Base-by-base conservation (phyloP, 805 yeast genomes). In the Yarrowia sp. region DNA sequence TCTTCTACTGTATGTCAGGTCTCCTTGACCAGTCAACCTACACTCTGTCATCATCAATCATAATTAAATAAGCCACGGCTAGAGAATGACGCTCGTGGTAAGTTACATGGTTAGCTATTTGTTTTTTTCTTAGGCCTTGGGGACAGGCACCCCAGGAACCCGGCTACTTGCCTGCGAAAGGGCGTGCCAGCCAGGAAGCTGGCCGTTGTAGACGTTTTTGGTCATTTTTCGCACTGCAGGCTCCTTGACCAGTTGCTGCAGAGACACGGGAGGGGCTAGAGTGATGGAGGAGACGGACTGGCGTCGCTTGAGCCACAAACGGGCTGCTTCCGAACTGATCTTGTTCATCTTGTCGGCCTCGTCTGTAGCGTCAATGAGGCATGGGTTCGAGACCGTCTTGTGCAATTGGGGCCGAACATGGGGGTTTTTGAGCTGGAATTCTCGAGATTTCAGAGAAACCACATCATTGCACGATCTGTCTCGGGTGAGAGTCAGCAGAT, bases 171-270 rank as follows among this genome's bases (percentile, higher is more conserved):
- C 63, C 15, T 36, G 43, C 5, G 43, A 35, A 14, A 56, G 22
- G n/a, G 63, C 63, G n/a, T 56, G 63, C 63, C 63, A 56, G 35
- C 16, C n/a, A 2, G 63, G 63, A 7, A 56, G 43, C 26, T 56
- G 48, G 19, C 63, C 63, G 15, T 56, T 56, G 63, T 56, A 56
- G 32, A 56, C 63, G n/a, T 41, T 56, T 15, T n/a, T 9, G 46
- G 63, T 56, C 63, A 56, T 56, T 42, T 56, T 42, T 5, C 63
- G 36, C 4, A 56, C 63, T 2, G 48, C 48, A 10, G 63, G 63
- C 48, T 56, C 63, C n/a, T 42, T 41, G 48, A 56, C 63, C 26
- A 56, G 48, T 22, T 56, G 63, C 48, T 56, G 63, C 3, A 56
- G 48, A 11, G 63, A 56, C 14, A 56, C 63, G 1, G 48, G 48